Percentiles rank a stretch among this genome's conserved stretches.
Conservation (phyloP, 1,284 basidiomycete genomes). For the Mixia osmundae region DNA sequence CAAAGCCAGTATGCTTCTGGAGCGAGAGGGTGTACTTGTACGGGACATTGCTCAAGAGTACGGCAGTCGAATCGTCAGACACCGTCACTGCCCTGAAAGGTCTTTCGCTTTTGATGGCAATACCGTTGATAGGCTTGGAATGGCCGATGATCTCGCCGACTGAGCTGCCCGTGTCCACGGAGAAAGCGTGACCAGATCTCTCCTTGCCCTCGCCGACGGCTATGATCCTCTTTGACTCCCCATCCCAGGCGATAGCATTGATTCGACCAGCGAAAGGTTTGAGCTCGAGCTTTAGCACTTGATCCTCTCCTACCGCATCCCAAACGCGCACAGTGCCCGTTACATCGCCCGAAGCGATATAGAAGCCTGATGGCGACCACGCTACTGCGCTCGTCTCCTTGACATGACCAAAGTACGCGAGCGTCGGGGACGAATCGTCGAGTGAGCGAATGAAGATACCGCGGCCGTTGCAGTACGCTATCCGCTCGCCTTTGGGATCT, state of each 20-base stretch:
- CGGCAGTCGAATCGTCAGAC: constrained; percentile 56
- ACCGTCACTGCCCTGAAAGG: constrained; percentile 59
- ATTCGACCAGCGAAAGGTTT: constrained; percentile 60
- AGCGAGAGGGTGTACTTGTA: constrained; percentile 66
- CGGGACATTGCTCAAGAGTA: constrained; percentile 53
- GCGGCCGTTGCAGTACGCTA: constrained; percentile 7
- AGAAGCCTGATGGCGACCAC: constrained; percentile 77
- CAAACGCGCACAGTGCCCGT: constrained; percentile 29
- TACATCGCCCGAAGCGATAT: constrained; percentile 71
- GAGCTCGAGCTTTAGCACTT: constrained; percentile 59
- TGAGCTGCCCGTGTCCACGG: constrained; percentile 61
- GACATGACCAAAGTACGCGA: constrained; percentile 6
- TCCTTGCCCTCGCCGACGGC: constrained; percentile 89
- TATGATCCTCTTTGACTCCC: constrained; percentile 83
- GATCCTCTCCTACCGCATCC: constrained; percentile 69
- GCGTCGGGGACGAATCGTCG: constrained; percentile 1
- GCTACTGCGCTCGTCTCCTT: constrained; percentile 7
- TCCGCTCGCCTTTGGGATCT: constrained; percentile 7
- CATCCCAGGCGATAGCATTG: constrained; percentile 90
- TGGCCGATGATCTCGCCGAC: constrained; percentile 73
- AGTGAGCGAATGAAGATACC: constrained; percentile 7
- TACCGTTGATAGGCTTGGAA: constrained; percentile 77
- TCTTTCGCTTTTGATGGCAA: constrained; percentile 66
- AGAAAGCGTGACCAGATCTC: constrained; percentile 66
- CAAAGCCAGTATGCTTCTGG: constrained; percentile 74